A percentile compares a stretch with the other conserved stretches of the same genome.
phyloP scores from a whole-genome alignment of 768 basidiomycete genomes.

The Clitopilus passeckerianus region DNA sequence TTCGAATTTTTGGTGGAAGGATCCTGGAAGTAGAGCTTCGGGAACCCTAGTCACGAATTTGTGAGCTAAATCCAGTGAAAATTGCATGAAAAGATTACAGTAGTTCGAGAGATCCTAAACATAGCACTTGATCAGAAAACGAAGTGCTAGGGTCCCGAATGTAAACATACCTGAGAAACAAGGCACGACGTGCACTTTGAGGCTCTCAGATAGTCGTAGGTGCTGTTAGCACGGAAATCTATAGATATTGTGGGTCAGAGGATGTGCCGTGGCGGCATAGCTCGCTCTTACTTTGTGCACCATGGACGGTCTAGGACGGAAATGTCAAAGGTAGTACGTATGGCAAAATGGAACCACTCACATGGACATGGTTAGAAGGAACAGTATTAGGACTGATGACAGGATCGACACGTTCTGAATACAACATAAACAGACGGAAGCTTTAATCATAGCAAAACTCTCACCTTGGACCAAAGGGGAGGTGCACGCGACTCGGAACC shows the following conservation, averaged over 20 bases:
- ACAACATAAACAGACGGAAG: background rate
- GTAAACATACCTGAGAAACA: constrained; percentile 22
- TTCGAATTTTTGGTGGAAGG: constrained; percentile 30
- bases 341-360: constrained; percentile 13
- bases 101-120: constrained; percentile 33
- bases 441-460: background rate
- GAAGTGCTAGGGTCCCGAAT: background rate
- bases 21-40: constrained; percentile 37
- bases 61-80: background rate
- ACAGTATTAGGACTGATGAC: constrained; percentile 25
- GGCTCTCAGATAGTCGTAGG: constrained; percentile 25
- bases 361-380: constrained; percentile 37
- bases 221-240: constrained; percentile 31
- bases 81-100: constrained; percentile 17
- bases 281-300: constrained; percentile 25
- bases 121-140: background rate
- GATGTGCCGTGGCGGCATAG: background rate
- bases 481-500: constrained; percentile 38
- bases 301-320: constrained; percentile 29
- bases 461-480: constrained; percentile 32
- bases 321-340: background rate
- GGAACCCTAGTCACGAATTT: constrained; percentile 26
- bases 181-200: constrained; percentile 34
- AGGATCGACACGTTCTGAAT: constrained; percentile 32
- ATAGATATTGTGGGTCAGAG: background rate